Base-by-base conservation (phyloP, 805 yeast genomes). In the Kuraishia piskuri region DNA sequence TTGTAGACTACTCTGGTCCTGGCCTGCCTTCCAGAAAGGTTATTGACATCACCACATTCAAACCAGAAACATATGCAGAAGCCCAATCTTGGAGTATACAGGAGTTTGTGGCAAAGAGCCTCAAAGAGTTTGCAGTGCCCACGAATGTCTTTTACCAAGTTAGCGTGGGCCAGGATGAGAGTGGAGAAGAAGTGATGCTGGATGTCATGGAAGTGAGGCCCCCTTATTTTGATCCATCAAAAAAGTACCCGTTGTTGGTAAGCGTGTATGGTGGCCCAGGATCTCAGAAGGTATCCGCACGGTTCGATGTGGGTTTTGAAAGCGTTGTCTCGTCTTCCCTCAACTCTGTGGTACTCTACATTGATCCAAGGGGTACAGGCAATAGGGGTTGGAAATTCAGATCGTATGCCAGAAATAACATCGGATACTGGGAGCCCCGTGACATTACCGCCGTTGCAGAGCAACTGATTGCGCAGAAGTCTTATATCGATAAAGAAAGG, bases 291-390 rank as follows among this genome's bases (percentile, higher is more conserved):
- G 77, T 79, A 10, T 72, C 70, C 44, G 72, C 79, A 17, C 64
- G 69, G 22, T 82, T 76, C 56, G 63, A 64, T 8, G 67, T 80
- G 22, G 80, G 78, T 9, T 82, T 86, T 58, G 84, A 83, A 57
- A 85, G 84, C 50, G 72, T 80, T 2, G 76, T 82, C 0, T 72
- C 82, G 22, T 77, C 88, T 0, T 71, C 75, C 1, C 61, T 84
- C 48, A 79, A 83, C 60, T 80, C 85, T 0, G 73, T 87, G 25
- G 82, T 86, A 1, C 65, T 87, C 51, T 75, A 80, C 48, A 79
- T 88, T 48, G 96, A 88, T 59, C 94, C 95, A 19, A 72, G 94
- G 64, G 94, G 95, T 2, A 86, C 94, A 0, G 90, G 88, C n/a
- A 86, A 84, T 3, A 80, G 81, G 61, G 89, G 88, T 3, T 86